Conservation (phyloP, 164 flowering plant genomes). For the Pachysandra terminalis region DNA sequence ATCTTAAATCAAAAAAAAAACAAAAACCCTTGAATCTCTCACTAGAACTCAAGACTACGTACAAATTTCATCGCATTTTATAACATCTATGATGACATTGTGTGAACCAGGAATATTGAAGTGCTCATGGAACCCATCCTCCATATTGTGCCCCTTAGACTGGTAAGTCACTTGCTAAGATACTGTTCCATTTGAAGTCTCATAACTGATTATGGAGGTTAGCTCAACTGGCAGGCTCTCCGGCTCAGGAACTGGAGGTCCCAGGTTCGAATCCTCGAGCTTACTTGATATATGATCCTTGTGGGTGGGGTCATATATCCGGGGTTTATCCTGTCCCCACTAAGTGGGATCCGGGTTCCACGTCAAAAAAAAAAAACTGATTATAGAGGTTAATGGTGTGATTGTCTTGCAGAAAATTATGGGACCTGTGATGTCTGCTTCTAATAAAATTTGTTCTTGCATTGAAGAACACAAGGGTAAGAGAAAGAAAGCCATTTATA, state of each 20-base stretch:
- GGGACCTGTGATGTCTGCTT: conserved; percentile 13
- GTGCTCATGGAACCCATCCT: conserved; percentile 50
- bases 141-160: conserved; percentile 38
- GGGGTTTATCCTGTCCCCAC: too few relatives aligned
- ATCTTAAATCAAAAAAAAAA: conserved; percentile 29
- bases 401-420: conserved; percentile 38
- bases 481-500: conserved; percentile 1
- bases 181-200: conserved; percentile 8
- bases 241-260: too few relatives aligned
- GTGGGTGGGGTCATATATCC: too few relatives aligned
- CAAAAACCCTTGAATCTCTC: conserved; percentile 23
- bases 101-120: conserved; percentile 36
- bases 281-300: too few relatives aligned
- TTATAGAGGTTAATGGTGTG: neutral
- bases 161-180: conserved; percentile 24
- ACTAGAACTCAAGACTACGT: neutral
- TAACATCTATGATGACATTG: conserved; percentile 30
- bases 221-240: too few relatives aligned
- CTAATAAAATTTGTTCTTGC: conserved; percentile 24
- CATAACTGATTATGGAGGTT: conserved; percentile 14
- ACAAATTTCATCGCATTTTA: neutral
- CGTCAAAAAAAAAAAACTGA: conserved; percentile 15
- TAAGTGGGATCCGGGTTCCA: conserved; percentile 7
- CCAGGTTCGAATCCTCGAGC: too few relatives aligned
- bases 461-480: conserved; percentile 11